Base-by-base conservation (phyloP, 805 yeast species). In the Candida peoriensis region DNA sequence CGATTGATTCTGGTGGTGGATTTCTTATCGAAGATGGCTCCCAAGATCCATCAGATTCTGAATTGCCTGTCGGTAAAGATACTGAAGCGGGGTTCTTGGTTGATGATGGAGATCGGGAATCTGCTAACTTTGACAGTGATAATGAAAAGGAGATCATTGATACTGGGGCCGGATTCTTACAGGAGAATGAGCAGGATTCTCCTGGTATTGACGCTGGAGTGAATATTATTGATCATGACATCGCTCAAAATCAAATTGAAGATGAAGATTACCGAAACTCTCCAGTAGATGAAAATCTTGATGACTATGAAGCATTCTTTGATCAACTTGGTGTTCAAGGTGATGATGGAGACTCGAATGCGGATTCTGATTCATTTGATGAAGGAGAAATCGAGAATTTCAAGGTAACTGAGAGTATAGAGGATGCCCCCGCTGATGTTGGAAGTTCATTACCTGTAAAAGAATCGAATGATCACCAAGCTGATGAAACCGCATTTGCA, bases 161-260 rank as follows among this genome's bases (percentile, higher is more conserved):
- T 24, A 17, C 28, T 12, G 58, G 46, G 8, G 63, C 59, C 13
- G 61, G 60, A 11, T 56, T 55, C 33, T n/a, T 51, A 4, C 20
- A 32, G 9, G 55, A 47, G 20, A 38, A 31, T 17, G 48, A 42
- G 13, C 47, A 46, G 2, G 36, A 41, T 26, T 7, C 33, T 15
- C 27, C 28, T 12, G 43, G 29, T 10, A 24, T 26, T 32, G 29
- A 23, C 20, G 20, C 24, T 7, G 32, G 19, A n/a, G 20, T n/a
- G 20, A 20, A 20, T 6, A 9, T 11, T 20, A 15, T 17, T 11
- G 24, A 20, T 16, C 20, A 17, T 12, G 34, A 19, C 16, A 33
- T 15, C 19, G 42, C 33, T 16, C 26, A 20, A 9, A 36, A 27
- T 6, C 27, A 26, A 17, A 13, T 10, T 3, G 31, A 23, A 18